Base-by-base conservation (phyloP, 2,329 filamentous ascomycete genomes). In the Lasiodiplodia sp. region DNA sequence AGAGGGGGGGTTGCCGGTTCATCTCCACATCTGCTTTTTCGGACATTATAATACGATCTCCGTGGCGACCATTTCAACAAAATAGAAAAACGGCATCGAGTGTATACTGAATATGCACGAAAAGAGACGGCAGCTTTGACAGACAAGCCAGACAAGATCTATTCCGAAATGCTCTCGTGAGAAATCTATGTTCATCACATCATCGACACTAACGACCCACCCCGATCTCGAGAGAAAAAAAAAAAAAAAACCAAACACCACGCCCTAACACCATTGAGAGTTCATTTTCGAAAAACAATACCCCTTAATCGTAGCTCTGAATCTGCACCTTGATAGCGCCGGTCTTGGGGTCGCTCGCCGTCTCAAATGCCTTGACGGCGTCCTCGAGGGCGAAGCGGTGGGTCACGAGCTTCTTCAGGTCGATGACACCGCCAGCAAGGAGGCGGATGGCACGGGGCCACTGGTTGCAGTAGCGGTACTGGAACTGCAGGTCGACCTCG, bases 281-380 rank as follows among this genome's bases (percentile, higher is more conserved):
- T 14, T 53, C 23, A 12, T 12, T 52, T 47, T 2, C 14, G 8
- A 5, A 28, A 37, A 14, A 31, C 12, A 40, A 58, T 10, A 47
- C 31, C 11, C 23, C 28, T 31, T 51, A 67, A 53, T 68, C 66
- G 11, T 51, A 51, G 38, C 38, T 93, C 85, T 94, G 93, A 76
- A 97, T 97, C 86, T 94, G 92, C 70, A 97, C 94, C 86, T 98
- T 98, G 82, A 98, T 97, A n/a, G 94, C 93, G 7, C 95, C 94
- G 64, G 92, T 97, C 85, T 91, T 94, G 49, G 93, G 91, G 81
- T 97, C 89, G 10, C 92, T 89, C 23, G 94, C 93, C 51, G 92
- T 96, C 83, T 94, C 89, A 80, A 98, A 98, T 8, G 95, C 95
- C 82, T 95, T 88, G 34, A 96, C 81, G 0, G 94, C 94, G 78